Evolutionary conservation across 179 eudicot species (phyloP), one percentile per base, ranked within the genome.

Genomic region (Actinidia arguta): DNA sequence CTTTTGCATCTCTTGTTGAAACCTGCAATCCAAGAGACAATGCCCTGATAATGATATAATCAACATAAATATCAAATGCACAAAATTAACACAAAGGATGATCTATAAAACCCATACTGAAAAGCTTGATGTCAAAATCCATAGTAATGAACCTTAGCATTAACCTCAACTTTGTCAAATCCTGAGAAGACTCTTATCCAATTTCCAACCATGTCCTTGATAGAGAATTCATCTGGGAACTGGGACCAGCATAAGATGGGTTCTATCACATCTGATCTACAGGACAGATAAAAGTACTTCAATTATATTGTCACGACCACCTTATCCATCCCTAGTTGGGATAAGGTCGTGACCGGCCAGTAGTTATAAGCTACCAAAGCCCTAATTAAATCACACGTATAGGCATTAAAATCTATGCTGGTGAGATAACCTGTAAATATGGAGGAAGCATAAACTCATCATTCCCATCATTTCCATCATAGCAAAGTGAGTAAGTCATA

Each of bases 1-100:
- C 88, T 87, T 97, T 83, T 83, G 94, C 98, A 97, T 91, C 90
- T 97, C 99, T 85, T 88, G 95, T 71, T 95, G 99, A 82, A 97
- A 92, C 91, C 99, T 97, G 92, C 85, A 87, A 82, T 63, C 68
- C 85, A 78, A 88, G 81, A 82, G 68, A 63, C 78, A 70, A 80
- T 72, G 74, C 73, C 75, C 87, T 55, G 24, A 85, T 83, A 83
- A 79, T 83, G 81, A 83, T n/a, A n/a, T n/a, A n/a, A n/a, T n/a
- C 79, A 61, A 82, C 87, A 76, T 14, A 64, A 55, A 59, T 20
- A 78, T 72, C 51, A 18, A 82, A 20, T 20, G 44, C 74, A 54
- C 1, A 52, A 31, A 58, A 42, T 36, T 22, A 59, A 61, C 47
- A 52, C 5, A 18, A 67, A 27, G 81, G 74, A 31, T 56, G 31